Evolutionary conservation across 192 early-diverging fungal species (phyloP), one percentile per base, ranked within the genome.

Genomic region (Backusella westeae): DNA sequence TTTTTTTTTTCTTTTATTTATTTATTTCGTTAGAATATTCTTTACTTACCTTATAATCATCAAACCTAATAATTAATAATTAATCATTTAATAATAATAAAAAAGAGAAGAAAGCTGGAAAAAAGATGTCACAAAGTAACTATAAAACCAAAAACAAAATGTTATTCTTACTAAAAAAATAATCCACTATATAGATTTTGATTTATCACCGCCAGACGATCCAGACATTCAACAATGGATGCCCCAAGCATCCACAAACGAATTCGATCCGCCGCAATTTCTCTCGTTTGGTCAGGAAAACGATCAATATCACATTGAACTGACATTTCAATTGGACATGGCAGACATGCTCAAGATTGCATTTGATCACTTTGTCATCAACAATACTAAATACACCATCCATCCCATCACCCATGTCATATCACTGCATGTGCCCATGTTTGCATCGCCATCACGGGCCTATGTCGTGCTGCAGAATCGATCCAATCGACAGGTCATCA

Each of bases 321-420:
- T 80, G 10, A 29, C 56, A 12, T 63, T 63, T 8, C 41, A 63
- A 65, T 49, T 66, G 34, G 77, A 74, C 14, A 66, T 69, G 39
- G 39, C 72, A 17, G 69, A 41, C 21, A 80, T 44, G 34, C 39
- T 77, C 12, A 71, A 81, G 34, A 80, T 87, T 23, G 84, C 81
- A 4, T 85, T 87, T 65, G 85, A 83, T 10, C 78, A 79, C 4
- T 74, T 82, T 32, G 78, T 87, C 38, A 78, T 63, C 80, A 53
- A 78, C 86, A 41, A 84, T 81, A 9, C 86, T 83, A 32, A 80
- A 38, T 80, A 80, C 12, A 72, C 72, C 15, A 15, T 72, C 3
- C 17, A 77, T 63, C 69, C 69, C 14, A 36, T 71, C 10, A 71
- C 70, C 42, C 70, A 71, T 77, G 53, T 78, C 76, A 56, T 79